A percentile compares a stretch with the other conserved stretches of the same genome.
Conservation (phyloP, 805 yeast species). For the Nakazawaea molendinolei region DNA sequence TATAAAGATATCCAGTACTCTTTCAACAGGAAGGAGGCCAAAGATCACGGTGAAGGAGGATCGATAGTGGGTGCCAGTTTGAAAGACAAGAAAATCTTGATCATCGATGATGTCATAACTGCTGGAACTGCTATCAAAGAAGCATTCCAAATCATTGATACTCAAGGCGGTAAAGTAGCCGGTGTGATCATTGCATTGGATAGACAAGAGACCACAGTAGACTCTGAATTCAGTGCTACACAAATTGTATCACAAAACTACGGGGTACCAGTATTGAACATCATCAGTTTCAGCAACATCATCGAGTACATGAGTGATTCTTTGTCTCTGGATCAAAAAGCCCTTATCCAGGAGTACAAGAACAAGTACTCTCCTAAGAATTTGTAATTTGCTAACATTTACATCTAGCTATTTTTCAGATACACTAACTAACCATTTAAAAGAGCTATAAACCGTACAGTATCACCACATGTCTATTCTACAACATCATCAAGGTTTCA, state of each 20-base stretch:
- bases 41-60: slow-evolving; percentile 99
- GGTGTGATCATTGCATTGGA: slow-evolving; percentile 91
- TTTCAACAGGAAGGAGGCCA: slow-evolving; percentile 94
- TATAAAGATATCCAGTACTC: slow-evolving; percentile 74
- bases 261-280: slow-evolving; percentile 77
- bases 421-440: no score
- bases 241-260: slow-evolving; percentile 67
- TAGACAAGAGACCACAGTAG: slow-evolving; percentile 84
- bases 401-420: no score
- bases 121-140: slow-evolving; percentile 98
- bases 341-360: slow-evolving; percentile 53
- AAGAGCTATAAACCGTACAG: no score
- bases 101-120: slow-evolving; percentile 96
- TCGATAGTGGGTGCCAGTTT: slow-evolving; percentile 80
- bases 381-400: no score
- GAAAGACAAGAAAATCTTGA: slow-evolving; percentile 64
- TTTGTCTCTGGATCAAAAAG: slow-evolving; percentile 51
- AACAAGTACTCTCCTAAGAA: slow-evolving; percentile 36
- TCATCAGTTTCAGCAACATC: slow-evolving; percentile 72
- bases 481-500: no score
- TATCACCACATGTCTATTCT: slow-evolving; percentile 24
- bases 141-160: slow-evolving; percentile 73
- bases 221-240: slow-evolving; percentile 68
- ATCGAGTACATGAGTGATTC: slow-evolving; percentile 51
- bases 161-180: slow-evolving; percentile 65